These are phyloP conservation scores for Carex parvula DNA, from an alignment of 176 grass and related monocot genomes.

Conservation along the genomic window DNA sequence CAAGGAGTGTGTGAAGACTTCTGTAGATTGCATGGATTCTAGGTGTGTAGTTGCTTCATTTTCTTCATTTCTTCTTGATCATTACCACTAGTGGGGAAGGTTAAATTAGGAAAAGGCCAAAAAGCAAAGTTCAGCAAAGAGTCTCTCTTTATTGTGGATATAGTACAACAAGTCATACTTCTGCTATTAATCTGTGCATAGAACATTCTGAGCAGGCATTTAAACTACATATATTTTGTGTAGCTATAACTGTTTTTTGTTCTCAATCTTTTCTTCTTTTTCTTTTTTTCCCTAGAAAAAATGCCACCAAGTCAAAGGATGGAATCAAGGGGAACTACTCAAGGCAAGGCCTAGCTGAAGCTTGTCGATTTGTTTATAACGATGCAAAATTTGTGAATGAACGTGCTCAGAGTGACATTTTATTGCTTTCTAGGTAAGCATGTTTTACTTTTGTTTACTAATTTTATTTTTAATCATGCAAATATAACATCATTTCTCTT, in stretches of 20 bases:
- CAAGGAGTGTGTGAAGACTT: conserved; percentile 28
- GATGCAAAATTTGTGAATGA: conserved; percentile 99
- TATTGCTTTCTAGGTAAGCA: conserved; percentile 81
- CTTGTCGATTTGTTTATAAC: conserved; percentile 82
- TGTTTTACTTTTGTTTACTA: neutral
- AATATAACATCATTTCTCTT: conserved; percentile 16
- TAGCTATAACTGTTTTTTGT: conserved; percentile 29
- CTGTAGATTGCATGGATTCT: conserved; percentile 35
- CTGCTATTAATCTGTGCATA: neutral
- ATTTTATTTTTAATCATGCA: conserved; percentile 7
- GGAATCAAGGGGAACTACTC: conserved; percentile 13
- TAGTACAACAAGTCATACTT: neutral
- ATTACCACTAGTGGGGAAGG: neutral
- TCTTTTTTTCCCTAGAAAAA: conserved; percentile 27
- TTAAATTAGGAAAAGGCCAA: neutral
- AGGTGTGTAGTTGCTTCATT: conserved; percentile 29
- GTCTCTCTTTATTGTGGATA: neutral
- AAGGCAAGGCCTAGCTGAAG: conserved; percentile 65
- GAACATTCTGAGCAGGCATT: neutral
- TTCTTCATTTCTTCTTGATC: neutral
- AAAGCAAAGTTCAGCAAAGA: neutral
- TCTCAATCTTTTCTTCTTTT: conserved; percentile 37
- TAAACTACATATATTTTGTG: conserved; percentile 4
- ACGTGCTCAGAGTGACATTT: conserved; percentile 85
- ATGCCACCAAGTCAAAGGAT: conserved; percentile 14